Evolutionary conservation across 1,284 basidiomycete genomes (phyloP).

Genomic region (Heliocybe sulcata): DNA sequence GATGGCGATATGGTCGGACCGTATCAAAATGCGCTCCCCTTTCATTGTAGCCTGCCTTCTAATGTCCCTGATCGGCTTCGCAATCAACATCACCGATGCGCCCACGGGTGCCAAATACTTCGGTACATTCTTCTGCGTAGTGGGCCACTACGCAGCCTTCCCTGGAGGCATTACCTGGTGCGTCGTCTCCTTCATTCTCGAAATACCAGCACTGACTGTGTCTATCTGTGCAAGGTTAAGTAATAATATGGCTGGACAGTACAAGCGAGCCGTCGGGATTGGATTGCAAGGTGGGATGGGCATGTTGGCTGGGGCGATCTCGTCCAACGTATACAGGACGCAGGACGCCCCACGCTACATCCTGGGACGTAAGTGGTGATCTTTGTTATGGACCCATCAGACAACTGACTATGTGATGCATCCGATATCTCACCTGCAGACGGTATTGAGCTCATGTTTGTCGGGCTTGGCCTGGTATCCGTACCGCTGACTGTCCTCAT

Average conservation of each 20-base stretch:
- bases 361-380: slow-evolving; percentile 42
- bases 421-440: slow-evolving; percentile 27
- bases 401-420: too few species aligned
- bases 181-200: slow-evolving; percentile 8
- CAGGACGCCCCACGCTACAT: slow-evolving; percentile 53
- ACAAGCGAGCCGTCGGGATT: slow-evolving; percentile 60
- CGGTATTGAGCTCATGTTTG: slow-evolving; percentile 60
- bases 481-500: slow-evolving; percentile 39
- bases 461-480: slow-evolving; percentile 52
- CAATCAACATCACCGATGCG: slow-evolving; percentile 54
- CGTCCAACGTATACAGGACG: slow-evolving; percentile 53
- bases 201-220: too few species aligned
- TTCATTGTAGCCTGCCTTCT: slow-evolving; percentile 51
- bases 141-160: slow-evolving; percentile 52
- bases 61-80: slow-evolving; percentile 51
- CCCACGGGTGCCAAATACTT: slow-evolving; percentile 54
- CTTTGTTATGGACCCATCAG: too few species aligned
- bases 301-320: slow-evolving; percentile 44
- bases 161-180: slow-evolving; percentile 67
- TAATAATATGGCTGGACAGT: slow-evolving; percentile 57
- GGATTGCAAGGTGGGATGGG: slow-evolving; percentile 55
- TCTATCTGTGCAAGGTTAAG: slow-evolving; percentile 31
- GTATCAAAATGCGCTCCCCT: slow-evolving; percentile 43
- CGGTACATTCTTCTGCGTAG: slow-evolving; percentile 56
- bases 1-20: slow-evolving; percentile 59